Base-by-base conservation (phyloP, 495 filamentous ascomycete species). In the Hypoxylon lenormandii region DNA sequence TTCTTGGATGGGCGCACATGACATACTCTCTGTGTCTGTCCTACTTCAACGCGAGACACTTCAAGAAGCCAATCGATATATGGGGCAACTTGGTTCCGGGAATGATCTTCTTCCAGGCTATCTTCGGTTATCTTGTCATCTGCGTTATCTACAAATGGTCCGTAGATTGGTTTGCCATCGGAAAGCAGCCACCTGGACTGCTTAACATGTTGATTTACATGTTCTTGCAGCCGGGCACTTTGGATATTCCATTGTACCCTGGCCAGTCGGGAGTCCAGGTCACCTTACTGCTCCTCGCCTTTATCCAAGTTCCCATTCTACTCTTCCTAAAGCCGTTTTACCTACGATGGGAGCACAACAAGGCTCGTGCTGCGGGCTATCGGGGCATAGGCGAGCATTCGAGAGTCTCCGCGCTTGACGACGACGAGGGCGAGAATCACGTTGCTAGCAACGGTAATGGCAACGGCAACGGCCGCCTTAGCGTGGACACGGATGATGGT, bases 171-270 rank as follows among this genome's bases (percentile, higher is more conserved):
- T 77, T 81, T 63, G 89, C 83, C 19, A 82, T 82, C 26, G 86
- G 77, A n/a, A 64, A 83, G 59, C 81, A 84, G 26, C 92, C 96
- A 2, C 95, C 95, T 0, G 91, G 92, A 70, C 82, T 99, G 22
- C 81, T 99, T 60, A 99, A 99, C 85, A 97, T 97, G 93, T 84
- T 99, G 69, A 99, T 99, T 75, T 96, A 97, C 86, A 99, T 99
- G 95, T 98, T 99, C 83, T 82, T 99, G 52, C 87, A 88, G 54
- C 95, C 95, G 4, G 92, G 92, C 21, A 90, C 76, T 0, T 81
- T 98, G 47, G 86, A 90, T 43, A 70, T 76, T 30, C 84, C 81
- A 52, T 84, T 99, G 5, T 99, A 95, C 73, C 77, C 77, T 16
- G 92, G 92, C 53, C 95, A 99, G 77, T 81, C 77, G 5, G 66